Conservation (phyloP, 2,329 filamentous ascomycete genomes). For the Penicillium frequentans region DNA sequence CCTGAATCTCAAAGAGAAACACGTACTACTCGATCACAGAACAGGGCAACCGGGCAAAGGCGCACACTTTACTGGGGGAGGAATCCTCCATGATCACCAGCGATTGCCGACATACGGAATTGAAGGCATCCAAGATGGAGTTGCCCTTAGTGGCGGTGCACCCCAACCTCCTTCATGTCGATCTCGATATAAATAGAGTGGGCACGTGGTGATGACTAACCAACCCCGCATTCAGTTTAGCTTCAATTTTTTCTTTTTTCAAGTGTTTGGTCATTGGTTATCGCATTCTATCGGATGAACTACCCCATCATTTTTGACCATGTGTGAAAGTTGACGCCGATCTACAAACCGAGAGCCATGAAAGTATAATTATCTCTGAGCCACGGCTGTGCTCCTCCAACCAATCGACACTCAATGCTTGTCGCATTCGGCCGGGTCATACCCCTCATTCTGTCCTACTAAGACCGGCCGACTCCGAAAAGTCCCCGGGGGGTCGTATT, state of each 20-base stretch:
- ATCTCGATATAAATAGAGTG: conserved; percentile 19
- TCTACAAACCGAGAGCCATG: background rate
- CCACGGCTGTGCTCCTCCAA: conserved; percentile 8
- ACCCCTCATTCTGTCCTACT: conserved; percentile 23
- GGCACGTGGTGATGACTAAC: conserved; percentile 19
- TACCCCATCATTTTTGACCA: background rate
- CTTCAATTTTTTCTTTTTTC: background rate
- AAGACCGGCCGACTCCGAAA: conserved; percentile 27
- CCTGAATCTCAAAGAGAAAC: background rate
- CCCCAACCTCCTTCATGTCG: conserved; percentile 17
- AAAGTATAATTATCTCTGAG: conserved; percentile 7
- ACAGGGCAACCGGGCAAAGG: conserved; percentile 22
- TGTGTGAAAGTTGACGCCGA: background rate
- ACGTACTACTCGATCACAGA: conserved; percentile 25
- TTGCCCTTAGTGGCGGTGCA: conserved; percentile 22
- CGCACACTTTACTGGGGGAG: conserved; percentile 7
- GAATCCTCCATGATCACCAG: conserved; percentile 27
- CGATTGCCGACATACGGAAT: conserved; percentile 18
- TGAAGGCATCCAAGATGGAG: conserved; percentile 11
- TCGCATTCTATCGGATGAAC: background rate
- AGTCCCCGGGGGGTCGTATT: conserved; percentile 13
- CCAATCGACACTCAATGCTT: conserved; percentile 7
- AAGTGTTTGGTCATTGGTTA: background rate
- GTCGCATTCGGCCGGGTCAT: conserved; percentile 17
- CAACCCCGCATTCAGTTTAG: conserved; percentile 12